phyloP scores from a whole-genome alignment of 805 yeast genomes.

The Hanseniaspora guilliermondii region DNA sequence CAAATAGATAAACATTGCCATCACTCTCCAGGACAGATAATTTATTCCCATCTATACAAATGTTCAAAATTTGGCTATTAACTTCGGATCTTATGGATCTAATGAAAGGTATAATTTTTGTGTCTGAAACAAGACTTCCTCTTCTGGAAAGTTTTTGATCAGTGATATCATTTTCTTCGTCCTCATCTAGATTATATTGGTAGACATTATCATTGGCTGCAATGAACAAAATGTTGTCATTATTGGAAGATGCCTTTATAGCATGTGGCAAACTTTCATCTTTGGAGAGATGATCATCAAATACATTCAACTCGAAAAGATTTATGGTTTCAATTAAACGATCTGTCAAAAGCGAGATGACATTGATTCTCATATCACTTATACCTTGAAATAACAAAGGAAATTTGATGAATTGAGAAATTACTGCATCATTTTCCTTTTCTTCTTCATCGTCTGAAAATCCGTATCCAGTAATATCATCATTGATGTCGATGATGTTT shows the following conservation, averaged over 20 bases:
- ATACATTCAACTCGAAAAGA: conserved; percentile 25
- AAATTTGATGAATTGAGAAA: conserved; percentile 52
- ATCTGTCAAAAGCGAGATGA: conserved; percentile 76
- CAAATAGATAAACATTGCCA: conserved; percentile 3
- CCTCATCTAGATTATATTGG: neutral
- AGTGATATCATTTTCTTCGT: neutral
- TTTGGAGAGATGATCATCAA: neutral
- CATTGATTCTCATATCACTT: conserved; percentile 57
- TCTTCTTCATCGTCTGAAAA: conserved; percentile 12
- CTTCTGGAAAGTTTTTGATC: neutral
- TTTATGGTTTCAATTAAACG: conserved; percentile 45
- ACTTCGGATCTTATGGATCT: neutral
- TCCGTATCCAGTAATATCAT: neutral
- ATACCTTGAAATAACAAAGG: conserved; percentile 76
- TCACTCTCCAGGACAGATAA: conserved; percentile 6
- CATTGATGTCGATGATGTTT: conserved; percentile 15
- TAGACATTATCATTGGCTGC: conserved; percentile 20
- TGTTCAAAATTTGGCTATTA: neutral
- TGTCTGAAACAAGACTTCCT: neutral
- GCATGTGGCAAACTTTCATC: neutral
- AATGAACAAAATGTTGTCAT: conserved; percentile 47
- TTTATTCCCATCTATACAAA: neutral
- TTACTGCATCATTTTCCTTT: conserved; percentile 45
- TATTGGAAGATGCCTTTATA: conserved; percentile 19
- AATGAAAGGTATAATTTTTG: neutral